Evolutionary conservation across 495 filamentous ascomycete genomes (phyloP).

Genomic region (Hypoxylon perforatum): DNA sequence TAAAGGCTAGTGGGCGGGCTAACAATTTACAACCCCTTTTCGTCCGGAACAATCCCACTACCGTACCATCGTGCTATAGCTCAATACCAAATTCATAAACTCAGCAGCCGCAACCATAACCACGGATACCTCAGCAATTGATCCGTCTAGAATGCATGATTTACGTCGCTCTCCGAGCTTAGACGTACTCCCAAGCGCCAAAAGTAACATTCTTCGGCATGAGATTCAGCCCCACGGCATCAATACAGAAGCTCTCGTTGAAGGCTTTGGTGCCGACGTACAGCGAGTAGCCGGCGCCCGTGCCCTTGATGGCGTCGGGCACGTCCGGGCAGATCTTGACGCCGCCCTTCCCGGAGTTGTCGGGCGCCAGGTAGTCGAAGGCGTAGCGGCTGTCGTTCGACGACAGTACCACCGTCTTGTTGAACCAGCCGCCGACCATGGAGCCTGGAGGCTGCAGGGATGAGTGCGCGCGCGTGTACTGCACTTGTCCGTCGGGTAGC

Average conservation of each 20-base stretch:
- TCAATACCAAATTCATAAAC: constrained; percentile 7
- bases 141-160: not conserved
- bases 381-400: constrained; percentile 9
- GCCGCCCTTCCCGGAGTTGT: constrained; percentile 31
- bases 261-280: constrained; percentile 34
- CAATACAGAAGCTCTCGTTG: constrained; percentile 28
- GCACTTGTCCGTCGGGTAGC: constrained; percentile 62
- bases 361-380: constrained; percentile 32
- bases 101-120: no score
- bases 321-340: constrained; percentile 35
- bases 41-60: no score
- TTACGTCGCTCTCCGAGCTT: not conserved
- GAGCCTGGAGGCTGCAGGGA: constrained; percentile 66
- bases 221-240: constrained; percentile 32
- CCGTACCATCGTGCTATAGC: not conserved
- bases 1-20: no score
- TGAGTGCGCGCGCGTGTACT: constrained; percentile 71
- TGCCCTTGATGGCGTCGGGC: constrained; percentile 21
- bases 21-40: no score
- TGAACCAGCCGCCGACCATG: constrained; percentile 51
- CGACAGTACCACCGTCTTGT: constrained; percentile 43
- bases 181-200: constrained; percentile 42
- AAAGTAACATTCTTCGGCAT: not conserved
- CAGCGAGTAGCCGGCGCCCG: constrained; percentile 22
- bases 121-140: no score